Evolutionary conservation across 805 yeast species (phyloP).

Genomic region (Starmerella floricola): DNA sequence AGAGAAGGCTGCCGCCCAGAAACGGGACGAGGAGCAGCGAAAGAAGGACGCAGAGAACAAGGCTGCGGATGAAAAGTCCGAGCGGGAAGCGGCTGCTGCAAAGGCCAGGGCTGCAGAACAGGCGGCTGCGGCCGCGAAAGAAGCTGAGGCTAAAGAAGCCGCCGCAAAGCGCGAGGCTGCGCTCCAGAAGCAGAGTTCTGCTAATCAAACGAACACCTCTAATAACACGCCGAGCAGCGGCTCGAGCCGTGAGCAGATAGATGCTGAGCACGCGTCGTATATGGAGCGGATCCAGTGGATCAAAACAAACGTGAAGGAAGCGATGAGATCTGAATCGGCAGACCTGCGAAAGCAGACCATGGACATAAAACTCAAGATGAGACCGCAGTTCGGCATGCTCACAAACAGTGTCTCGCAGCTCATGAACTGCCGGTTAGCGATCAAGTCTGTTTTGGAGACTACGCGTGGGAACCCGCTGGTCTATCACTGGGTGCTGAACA

Average conservation of each 20-base stretch:
- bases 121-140: neutral
- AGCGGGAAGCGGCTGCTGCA: slow-evolving; percentile 14
- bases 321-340: too few relatives aligned
- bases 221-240: too few relatives aligned
- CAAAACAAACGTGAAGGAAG: slow-evolving; percentile 46
- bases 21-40: slow-evolving; percentile 3
- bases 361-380: slow-evolving; percentile 59
- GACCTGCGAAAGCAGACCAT: slow-evolving; percentile 41
- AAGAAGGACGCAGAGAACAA: slow-evolving; percentile 19
- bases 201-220: too few relatives aligned
- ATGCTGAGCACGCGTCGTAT: slow-evolving; percentile 25
- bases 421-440: slow-evolving; percentile 32
- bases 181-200: neutral
- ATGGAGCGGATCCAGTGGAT: slow-evolving; percentile 35
- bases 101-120: slow-evolving; percentile 2
- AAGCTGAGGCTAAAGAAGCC: neutral
- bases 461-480: slow-evolving; percentile 39
- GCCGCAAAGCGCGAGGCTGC: neutral
- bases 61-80: slow-evolving; percentile 10
- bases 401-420: slow-evolving; percentile 61
- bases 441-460: slow-evolving; percentile 39
- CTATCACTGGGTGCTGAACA: slow-evolving; percentile 64
- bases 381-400: slow-evolving; percentile 85
- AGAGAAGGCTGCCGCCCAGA: slow-evolving; percentile 13
- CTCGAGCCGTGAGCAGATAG: slow-evolving; percentile 22